Base-by-base conservation (phyloP, 2,329 filamentous ascomycete genomes). In the Bipolaris bicolor region DNA sequence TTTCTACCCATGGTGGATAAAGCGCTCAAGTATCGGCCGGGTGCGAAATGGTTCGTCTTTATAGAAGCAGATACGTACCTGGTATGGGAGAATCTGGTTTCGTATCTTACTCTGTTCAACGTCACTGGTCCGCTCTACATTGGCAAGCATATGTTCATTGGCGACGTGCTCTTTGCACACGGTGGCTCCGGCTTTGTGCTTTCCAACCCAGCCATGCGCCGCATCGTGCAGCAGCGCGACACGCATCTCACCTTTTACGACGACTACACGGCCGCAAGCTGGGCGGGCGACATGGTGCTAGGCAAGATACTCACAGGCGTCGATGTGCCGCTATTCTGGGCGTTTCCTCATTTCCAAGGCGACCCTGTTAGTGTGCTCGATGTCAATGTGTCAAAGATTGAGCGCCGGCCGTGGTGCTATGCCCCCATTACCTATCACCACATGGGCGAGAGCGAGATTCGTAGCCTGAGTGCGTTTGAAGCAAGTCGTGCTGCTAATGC, bases 51-150 rank as follows among this genome's bases (percentile, higher is more conserved):
- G 83, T 86, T 78, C 60, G 74, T 86, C 52, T 86, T 86, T 68
- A 79, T 85, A 57, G 84, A 86, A 64, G 78, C 81, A 0, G 84
- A 86, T 63, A 86, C 83, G 0, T 85, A 84, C 60, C 67, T 85
- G 31, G 72, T 83, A 1, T 85, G 82, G 81, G 72, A 77, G 41
- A 83, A 81, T 20, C 62, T 86, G 43, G 63, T 85, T 7, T 69
- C 75, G 18, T 86, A 82, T 80, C 75, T 86, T n/a, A 69, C 73
- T 7, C 70, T 75, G 11, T 79, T 84, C 56, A 79, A 86, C 65
- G 55, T 79, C 3, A 67, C 66, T 1, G 68, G 82, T 57, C 78
- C 81, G 3, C 70, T 75, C 37, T 86, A 86, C 62, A 74, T 84
- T 10, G 83, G 84, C 45, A 81, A 80, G 26, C 81, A 83, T 61